A percentile compares a stretch with the other conserved stretches of the same genome.
phyloP scores from a whole-genome alignment of 148 eudicot species.

The Amaranthus cruentus region DNA sequence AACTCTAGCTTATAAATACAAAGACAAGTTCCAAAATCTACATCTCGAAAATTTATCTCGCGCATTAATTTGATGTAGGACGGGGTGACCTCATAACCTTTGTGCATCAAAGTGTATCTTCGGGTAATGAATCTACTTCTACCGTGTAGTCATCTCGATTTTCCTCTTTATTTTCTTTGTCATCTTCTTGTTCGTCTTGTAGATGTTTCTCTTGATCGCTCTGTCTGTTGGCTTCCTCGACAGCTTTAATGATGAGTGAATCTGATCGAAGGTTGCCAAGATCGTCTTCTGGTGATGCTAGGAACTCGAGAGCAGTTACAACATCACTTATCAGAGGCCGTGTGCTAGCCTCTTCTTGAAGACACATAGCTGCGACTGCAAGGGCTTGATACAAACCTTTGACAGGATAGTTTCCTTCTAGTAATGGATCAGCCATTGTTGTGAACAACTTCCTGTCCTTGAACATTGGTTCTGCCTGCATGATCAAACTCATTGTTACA shows the following conservation, averaged over 20 bases:
- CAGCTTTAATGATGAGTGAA: not conserved
- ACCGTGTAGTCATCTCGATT: conserved; percentile 11
- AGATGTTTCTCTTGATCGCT: not conserved
- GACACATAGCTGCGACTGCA: conserved; percentile 75
- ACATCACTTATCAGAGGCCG: conserved; percentile 68
- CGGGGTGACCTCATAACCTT: not conserved
- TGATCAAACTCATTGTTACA: not conserved
- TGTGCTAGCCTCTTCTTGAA: conserved; percentile 67
- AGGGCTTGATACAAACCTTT: conserved; percentile 68
- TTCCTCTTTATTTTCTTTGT: not conserved
- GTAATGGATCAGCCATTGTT: conserved; percentile 55
- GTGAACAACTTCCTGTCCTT: conserved; percentile 46
- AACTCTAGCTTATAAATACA: conserved; percentile 20
- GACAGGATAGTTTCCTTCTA: conserved; percentile 48
- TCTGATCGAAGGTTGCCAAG: conserved; percentile 6
- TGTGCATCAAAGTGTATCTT: conserved; percentile 25
- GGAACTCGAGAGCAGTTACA: conserved; percentile 66
- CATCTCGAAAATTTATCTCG: not conserved
- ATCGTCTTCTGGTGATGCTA: conserved; percentile 33
- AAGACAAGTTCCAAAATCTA: conserved; percentile 11
- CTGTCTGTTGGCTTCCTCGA: not conserved
- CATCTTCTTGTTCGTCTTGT: conserved; percentile 1
- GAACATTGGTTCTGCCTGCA: conserved; percentile 62
- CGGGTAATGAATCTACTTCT: conserved; percentile 12
- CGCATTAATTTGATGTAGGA: not conserved